Evolutionary conservation across 1,284 basidiomycete species (phyloP).

Genomic region (Papiliotrema terrestris): DNA sequence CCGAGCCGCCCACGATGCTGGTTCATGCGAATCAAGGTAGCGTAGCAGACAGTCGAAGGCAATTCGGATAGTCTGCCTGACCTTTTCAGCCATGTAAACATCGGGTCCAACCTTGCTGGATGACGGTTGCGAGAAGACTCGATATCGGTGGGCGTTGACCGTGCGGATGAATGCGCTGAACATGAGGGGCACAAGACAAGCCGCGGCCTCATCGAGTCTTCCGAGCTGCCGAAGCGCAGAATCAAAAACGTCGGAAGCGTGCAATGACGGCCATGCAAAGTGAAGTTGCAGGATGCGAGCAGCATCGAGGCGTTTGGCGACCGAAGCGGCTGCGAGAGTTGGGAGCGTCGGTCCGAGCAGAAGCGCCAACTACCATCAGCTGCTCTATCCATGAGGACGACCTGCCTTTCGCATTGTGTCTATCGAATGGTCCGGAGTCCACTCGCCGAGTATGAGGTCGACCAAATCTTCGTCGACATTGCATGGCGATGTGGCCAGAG

Average conservation of each 20-base stretch:
- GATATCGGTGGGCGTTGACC: slow-evolving; percentile 4
- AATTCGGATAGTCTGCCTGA: slow-evolving; percentile 26
- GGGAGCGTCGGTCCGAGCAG: background rate
- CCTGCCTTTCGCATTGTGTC: background rate
- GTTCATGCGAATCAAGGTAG: background rate
- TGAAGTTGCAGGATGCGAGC: background rate
- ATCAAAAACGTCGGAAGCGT: background rate
- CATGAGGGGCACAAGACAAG: slow-evolving; percentile 14
- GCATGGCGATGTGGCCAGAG: too few species aligned
- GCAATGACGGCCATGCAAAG: background rate
- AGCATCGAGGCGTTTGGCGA: background rate
- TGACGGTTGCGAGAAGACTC: slow-evolving; percentile 24
- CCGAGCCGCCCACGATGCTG: slow-evolving; percentile 15
- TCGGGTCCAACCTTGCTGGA: slow-evolving; percentile 28
- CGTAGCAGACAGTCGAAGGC: slow-evolving; percentile 17
- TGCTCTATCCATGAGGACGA: background rate
- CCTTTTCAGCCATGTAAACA: slow-evolving; percentile 33
- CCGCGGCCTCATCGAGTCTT: slow-evolving; percentile 2
- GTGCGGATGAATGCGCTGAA: slow-evolving; percentile 1
- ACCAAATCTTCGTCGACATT: background rate
- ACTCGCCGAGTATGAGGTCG: background rate
- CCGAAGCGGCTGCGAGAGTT: background rate
- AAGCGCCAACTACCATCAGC: background rate
- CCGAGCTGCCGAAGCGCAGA: background rate
- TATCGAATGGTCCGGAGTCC: background rate